Conservation (phyloP, 768 basidiomycete species). For the Mycena epipterygia region DNA sequence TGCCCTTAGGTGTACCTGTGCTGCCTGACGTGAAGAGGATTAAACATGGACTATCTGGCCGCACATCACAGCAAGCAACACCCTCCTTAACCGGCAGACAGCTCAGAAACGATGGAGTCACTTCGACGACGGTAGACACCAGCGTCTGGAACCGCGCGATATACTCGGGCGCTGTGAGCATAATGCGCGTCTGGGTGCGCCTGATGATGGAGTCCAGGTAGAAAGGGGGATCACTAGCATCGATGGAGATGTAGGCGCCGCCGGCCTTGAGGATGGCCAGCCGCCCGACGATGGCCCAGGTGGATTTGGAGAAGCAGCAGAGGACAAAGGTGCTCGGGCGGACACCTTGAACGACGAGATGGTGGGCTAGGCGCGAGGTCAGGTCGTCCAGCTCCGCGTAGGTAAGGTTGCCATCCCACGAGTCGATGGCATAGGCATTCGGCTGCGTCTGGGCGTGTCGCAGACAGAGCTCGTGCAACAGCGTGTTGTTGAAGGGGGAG, state of each 20-base stretch:
- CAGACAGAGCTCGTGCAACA: constrained; percentile 13
- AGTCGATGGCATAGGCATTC: constrained; percentile 8
- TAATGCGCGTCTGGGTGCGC: constrained; percentile 2
- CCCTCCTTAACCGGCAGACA: neutral
- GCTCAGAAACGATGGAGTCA: neutral
- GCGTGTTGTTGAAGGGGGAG: constrained; percentile 14
- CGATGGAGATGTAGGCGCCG: constrained; percentile 10
- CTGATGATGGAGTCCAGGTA: constrained; percentile 5
- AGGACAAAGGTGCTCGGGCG: constrained; percentile 3
- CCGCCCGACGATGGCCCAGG: constrained; percentile 1
- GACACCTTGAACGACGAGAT: constrained; percentile 6
- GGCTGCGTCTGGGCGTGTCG: constrained; percentile 5
- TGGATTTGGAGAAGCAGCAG: constrained; percentile 1
- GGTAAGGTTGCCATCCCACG: constrained; percentile 7
- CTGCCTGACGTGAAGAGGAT: constrained; percentile 12
- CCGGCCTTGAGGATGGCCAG: constrained; percentile 9
- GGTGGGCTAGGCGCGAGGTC: neutral
- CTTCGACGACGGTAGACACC: constrained; percentile 3
- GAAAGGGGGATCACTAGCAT: constrained; percentile 1
- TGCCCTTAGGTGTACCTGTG: constrained; percentile 10
- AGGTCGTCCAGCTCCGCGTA: constrained; percentile 12
- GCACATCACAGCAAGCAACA: neutral
- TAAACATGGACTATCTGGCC: neutral
- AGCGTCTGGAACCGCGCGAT: neutral
- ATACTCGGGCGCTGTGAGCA: constrained; percentile 1